These are phyloP conservation scores for Saccharomycopsis phalli DNA, from an alignment of 1,139 yeast species.

Conservation along the genomic window DNA sequence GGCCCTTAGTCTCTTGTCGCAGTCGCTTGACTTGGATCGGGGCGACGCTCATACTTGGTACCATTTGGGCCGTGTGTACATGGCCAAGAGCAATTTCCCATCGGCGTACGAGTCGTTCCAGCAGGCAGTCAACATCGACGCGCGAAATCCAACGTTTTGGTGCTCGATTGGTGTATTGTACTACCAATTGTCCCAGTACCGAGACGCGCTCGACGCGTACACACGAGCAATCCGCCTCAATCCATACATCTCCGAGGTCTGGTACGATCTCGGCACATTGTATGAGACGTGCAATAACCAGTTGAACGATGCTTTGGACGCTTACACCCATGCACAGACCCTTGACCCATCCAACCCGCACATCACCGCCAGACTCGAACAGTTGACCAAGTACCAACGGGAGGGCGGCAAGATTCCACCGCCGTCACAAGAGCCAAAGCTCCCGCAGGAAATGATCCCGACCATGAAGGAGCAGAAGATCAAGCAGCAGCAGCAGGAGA, in stretches of 20 bases:
- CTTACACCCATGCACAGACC: conserved; percentile 91
- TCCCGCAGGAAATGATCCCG: conserved; percentile 53
- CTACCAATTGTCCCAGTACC: conserved; percentile 89
- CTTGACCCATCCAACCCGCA: conserved; percentile 93
- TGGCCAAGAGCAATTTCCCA: conserved; percentile 90
- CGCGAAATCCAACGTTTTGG: conserved; percentile 97
- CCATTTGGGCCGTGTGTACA: conserved; percentile 89
- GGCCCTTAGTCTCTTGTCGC: conserved; percentile 74
- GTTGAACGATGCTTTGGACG: conserved; percentile 89
- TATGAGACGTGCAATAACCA: conserved; percentile 97
- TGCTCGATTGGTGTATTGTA: conserved; percentile 95
- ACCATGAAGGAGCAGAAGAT: conserved; percentile 21
- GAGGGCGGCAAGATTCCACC: conserved; percentile 66
- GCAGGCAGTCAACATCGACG: conserved; percentile 95
- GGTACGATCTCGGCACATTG: conserved; percentile 96
- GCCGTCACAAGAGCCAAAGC: conserved; percentile 48
- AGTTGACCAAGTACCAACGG: conserved; percentile 65
- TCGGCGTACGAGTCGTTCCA: conserved; percentile 98
- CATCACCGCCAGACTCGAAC: conserved; percentile 85
- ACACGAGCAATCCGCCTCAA: conserved; percentile 92
- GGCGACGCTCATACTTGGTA: conserved; percentile 97
- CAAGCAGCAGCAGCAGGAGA: conserved; percentile 23
- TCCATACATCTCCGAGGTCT: conserved; percentile 93
- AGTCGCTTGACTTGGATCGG: conserved; percentile 81
- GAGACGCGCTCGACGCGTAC: conserved; percentile 96